Evolutionary conservation across 139 green algal genomes (phyloP), one percentile per base, ranked within the genome.

Genomic region (Mesostigma viride): DNA sequence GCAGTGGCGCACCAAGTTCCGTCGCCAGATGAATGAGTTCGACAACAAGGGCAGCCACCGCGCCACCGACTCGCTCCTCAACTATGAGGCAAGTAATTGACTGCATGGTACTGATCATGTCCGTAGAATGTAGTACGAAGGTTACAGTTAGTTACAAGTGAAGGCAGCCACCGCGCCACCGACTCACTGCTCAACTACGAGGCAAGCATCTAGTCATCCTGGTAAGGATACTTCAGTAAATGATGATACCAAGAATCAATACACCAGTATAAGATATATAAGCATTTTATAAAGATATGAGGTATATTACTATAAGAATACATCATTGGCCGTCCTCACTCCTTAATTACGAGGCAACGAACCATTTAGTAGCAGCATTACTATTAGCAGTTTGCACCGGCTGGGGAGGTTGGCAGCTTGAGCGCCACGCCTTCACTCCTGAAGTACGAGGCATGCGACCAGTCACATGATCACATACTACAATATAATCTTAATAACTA

Each of bases 121-220:
- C 11, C 53, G 8, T 11, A 6, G 53, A 6, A 22, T 11, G 28
- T 62, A 11, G 11, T 34, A 44, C 11, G 8, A 6, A 34, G 11
- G 53, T 26, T 33, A 34, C 53, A 22, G 22, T 56, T 22, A 22
- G 22, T 28, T 28, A 56, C 22, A 22, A 56, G 22, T 56, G 22
- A 79, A 46, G 88, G 81, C n/a, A 76, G 76, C 62, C 79, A 76
- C 8, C 76, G 82, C 1, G 82, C 79, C 8, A 80, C 94, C 1
- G 92, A 98, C 79, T 90, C 85, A 0, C 79, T 99, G 0, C 89
- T 97, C 72, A 99, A 97, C 78, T 97, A 96, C 76, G 92, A 99
- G 67, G 67, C 70, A 35, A 8, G 56, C 14, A 8, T 56, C 22
- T 56, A 22, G 45, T 22, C 22, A 56, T 56, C 22, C 45, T 56